Percentiles rank a stretch among this genome's conserved stretches.
Conservation (phyloP, 2,329 filamentous ascomycete species). For the Sporothrix humicola region DNA sequence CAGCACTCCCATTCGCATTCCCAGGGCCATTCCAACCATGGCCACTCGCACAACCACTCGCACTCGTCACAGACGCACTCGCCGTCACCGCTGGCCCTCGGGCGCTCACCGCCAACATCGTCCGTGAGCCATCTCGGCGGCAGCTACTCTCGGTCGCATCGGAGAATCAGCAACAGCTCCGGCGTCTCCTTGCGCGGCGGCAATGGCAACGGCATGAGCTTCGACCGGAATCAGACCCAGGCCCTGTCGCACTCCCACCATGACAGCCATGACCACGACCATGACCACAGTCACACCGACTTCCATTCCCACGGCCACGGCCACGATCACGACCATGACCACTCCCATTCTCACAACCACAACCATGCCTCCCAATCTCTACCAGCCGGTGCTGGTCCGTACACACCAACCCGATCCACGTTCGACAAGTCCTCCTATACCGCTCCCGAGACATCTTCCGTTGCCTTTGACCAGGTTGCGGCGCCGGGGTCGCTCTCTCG, state of each 20-base stretch:
- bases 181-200: conserved; percentile 37
- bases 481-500: conserved; percentile 62
- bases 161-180: conserved; percentile 40
- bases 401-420: conserved; percentile 43
- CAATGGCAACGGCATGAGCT: conserved; percentile 43
- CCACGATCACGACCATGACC: conserved; percentile 24
- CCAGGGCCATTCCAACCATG: conserved; percentile 47
- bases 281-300: conserved; percentile 42
- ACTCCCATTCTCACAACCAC: conserved; percentile 40
- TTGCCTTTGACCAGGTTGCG: conserved; percentile 43
- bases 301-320: conserved; percentile 33
- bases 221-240: conserved; percentile 15
- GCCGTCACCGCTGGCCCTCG: conserved; percentile 50
- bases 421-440: conserved; percentile 44
- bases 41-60: conserved; percentile 41
- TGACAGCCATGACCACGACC: conserved; percentile 35
- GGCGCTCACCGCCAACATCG: conserved; percentile 42
- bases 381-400: conserved; percentile 45
- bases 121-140: conserved; percentile 34
- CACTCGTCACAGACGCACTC: conserved; percentile 47
- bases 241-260: conserved; percentile 11
- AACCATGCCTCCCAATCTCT: conserved; percentile 41
- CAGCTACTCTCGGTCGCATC: conserved; percentile 31
- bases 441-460: conserved; percentile 41
- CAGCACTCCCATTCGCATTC: conserved; percentile 40